phyloP scores from a whole-genome alignment of 257 asterid species.

The Solanum medicagineum region DNA sequence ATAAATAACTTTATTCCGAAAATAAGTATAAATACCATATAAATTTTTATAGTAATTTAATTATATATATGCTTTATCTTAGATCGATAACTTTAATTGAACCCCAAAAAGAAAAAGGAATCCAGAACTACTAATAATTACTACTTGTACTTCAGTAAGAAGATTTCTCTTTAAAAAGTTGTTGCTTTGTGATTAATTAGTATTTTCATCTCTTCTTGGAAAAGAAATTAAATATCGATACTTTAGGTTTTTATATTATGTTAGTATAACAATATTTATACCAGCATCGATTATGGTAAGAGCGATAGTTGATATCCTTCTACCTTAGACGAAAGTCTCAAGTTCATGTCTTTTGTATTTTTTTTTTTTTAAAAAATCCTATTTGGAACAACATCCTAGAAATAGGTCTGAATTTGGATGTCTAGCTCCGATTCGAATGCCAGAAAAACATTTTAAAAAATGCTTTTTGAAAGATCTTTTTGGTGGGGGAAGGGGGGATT shows the following conservation, averaged over 20 bases:
- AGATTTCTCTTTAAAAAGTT: background rate
- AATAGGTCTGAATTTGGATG: too few relatives aligned
- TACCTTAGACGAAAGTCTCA: background rate
- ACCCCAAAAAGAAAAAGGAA: background rate
- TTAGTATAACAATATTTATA: background rate
- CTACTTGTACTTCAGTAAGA: background rate
- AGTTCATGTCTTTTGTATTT: background rate
- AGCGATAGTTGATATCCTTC: background rate
- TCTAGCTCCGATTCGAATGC: too few relatives aligned
- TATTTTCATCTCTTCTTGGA: background rate
- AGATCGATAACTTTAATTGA: constrained; percentile 14
- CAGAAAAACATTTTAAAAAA: too few relatives aligned
- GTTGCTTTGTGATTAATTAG: background rate
- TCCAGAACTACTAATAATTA: background rate
- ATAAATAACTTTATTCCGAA: background rate
- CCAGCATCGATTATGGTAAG: background rate
- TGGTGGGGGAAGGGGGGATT: background rate
- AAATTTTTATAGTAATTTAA: background rate
- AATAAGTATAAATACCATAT: too few relatives aligned
- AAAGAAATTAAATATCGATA: background rate
- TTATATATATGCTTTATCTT: background rate
- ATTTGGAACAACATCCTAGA: too few relatives aligned
- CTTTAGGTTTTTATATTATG: background rate
- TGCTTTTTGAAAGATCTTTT: too few relatives aligned
- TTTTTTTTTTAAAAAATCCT: too few relatives aligned